Conservation (phyloP, 2,329 filamentous ascomycete species). For the Pseudocercospora macadamiae region DNA sequence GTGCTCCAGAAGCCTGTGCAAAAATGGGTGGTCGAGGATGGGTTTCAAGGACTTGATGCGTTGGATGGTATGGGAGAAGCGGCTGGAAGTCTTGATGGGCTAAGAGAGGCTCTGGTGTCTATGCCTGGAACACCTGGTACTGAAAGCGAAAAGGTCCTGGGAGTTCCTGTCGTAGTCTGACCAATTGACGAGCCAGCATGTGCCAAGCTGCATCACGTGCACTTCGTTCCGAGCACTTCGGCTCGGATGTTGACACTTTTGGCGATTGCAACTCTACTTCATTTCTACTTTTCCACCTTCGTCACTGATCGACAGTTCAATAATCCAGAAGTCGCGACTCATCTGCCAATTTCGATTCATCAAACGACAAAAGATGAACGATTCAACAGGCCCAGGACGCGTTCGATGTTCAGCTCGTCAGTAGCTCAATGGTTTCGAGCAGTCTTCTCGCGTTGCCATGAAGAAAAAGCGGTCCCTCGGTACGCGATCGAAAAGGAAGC, state of each 20-base stretch:
- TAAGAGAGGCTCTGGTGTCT: slow-evolving; percentile 32
- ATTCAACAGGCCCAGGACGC: no score
- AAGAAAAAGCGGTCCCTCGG: no score
- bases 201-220: neutral
- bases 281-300: neutral
- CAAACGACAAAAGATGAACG: no score
- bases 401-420: neutral
- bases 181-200: neutral
- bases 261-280: neutral
- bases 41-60: slow-evolving; percentile 73
- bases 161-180: slow-evolving; percentile 14
- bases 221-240: neutral
- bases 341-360: no score
- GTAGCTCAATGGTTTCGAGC: no score
- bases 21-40: slow-evolving; percentile 85
- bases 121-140: slow-evolving; percentile 28
- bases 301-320: neutral
- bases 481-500: neutral
- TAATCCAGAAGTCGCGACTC: no score
- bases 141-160: slow-evolving; percentile 19
- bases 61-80: slow-evolving; percentile 41
- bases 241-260: neutral
- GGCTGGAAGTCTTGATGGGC: slow-evolving; percentile 33
- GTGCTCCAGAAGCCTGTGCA: slow-evolving; percentile 67
- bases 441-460: no score